Evolutionary conservation across 495 filamentous ascomycete species (phyloP).

Genomic region (Parachaetomium inaequale): DNA sequence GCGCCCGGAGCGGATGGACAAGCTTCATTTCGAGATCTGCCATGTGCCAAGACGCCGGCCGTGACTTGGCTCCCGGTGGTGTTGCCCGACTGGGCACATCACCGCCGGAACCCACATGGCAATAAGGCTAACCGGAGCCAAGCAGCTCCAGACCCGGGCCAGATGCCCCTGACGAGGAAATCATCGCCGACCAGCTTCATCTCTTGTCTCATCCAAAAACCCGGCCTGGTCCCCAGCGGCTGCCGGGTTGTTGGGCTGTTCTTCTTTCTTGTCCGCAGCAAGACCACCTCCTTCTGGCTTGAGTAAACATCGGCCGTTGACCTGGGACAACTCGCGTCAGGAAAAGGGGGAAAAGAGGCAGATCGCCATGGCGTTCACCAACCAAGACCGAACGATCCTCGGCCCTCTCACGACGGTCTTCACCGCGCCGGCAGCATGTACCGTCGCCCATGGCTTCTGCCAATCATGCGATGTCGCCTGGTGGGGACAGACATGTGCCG

Average conservation of each 20-base stretch:
- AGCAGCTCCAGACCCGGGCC: background rate
- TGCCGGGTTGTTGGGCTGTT: background rate
- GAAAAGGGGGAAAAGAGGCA: background rate
- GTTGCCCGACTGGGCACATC: background rate
- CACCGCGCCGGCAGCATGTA: constrained; percentile 30
- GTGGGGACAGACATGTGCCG: constrained; percentile 26
- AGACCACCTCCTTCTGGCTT: no score
- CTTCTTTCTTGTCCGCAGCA: background rate
- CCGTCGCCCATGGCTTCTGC: constrained; percentile 16
- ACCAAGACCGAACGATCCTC: constrained; percentile 20
- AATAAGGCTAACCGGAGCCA: background rate
- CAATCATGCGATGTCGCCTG: constrained; percentile 22
- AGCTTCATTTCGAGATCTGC: no score
- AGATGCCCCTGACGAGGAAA: background rate
- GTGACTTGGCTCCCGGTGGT: background rate
- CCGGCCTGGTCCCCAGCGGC: background rate
- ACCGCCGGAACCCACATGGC: background rate
- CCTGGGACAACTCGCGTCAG: background rate
- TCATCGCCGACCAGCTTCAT: no score
- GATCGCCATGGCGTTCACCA: constrained; percentile 1
- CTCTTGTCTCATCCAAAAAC: background rate
- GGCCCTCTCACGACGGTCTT: constrained; percentile 35
- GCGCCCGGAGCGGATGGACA: no score
- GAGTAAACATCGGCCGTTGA: no score
- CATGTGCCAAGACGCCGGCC: background rate